phyloP scores from a whole-genome alignment of 306 rosid genomes.

The Quercus alba region DNA sequence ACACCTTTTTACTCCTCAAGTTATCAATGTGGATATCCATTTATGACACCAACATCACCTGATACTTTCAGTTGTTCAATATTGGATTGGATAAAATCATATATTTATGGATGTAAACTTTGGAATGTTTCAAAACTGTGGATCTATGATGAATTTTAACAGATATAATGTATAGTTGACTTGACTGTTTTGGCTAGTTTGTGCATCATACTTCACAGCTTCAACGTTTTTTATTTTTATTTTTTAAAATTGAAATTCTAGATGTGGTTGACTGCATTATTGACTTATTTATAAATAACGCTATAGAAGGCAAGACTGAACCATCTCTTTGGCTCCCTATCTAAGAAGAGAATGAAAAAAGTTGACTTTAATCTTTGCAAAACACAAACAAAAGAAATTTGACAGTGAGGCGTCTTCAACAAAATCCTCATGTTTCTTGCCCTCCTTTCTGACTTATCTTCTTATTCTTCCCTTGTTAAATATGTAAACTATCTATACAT shows the following conservation, averaged over 20 bases:
- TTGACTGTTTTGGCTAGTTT: neutral
- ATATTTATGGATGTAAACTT: neutral
- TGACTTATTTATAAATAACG: neutral
- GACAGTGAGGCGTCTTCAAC: neutral
- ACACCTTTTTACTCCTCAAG: neutral
- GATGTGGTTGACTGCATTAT: neutral
- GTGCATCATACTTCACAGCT: neutral
- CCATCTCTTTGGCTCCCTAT: neutral
- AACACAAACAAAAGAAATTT: neutral
- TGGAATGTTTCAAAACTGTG: too few relatives aligned
- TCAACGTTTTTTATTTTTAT: neutral
- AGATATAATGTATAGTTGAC: neutral
- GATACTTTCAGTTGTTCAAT: neutral
- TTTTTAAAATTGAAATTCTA: neutral
- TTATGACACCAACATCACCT: neutral
- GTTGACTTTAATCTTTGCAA: neutral
- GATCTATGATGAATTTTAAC: neutral
- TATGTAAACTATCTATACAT: neutral
- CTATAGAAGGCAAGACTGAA: neutral
- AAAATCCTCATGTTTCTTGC: neutral
- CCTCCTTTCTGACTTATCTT: neutral
- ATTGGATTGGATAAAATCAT: neutral
- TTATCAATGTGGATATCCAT: neutral
- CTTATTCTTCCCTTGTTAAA: neutral
- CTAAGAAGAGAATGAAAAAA: neutral